Evolutionary conservation across 495 filamentous ascomycete genomes (phyloP), one percentile per base, ranked within the genome.

Genomic region (Aspergillus ostianus): DNA sequence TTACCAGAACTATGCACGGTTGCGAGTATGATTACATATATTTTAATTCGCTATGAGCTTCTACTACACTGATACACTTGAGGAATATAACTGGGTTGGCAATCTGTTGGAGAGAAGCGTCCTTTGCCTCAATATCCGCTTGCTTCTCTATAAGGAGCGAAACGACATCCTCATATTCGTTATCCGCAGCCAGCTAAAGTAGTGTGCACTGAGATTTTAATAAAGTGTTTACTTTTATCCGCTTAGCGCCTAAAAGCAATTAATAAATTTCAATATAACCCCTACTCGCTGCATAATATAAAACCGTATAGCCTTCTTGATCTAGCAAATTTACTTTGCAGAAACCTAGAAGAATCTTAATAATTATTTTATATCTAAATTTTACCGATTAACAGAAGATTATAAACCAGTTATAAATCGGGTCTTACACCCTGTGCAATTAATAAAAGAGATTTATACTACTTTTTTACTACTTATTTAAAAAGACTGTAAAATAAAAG

Each of bases 71-170:
- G 54, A 57, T 51, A 27, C 51, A 56, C 56, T 66, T 54, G 59
- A 65, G 56, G 20, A 65, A 58, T 46, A 67, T 54, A 30, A 47
- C 32, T 60, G 59, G 59, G 57, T 65, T 55, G 65, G 59, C 44
- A 29, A 29, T 51, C 48, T 51, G 49, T 13, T 27, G n/a, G 29
- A 13, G 12, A 51, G 18, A 27, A 27, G 49, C 49, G 21, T 26
- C 49, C 49, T 27, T 51, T 17, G 18, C 49, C 49, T 51, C 49
- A 51, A 51, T 51, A 27, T 51, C 20, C 49, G 5, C n/a, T 51
- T 27, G 19, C 49, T 27, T 21, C 20, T 51, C 49, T 29, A 51
- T 21, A 27, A 51, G 49, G 9, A 51, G 49, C 12, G 15, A 23
- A 1, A 51, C 49, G 29, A 51, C 49, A 17, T 21, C 49, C 19